Base-by-base conservation (phyloP, 2,329 filamentous ascomycete species). In the Rhinocladiella mackenziei region DNA sequence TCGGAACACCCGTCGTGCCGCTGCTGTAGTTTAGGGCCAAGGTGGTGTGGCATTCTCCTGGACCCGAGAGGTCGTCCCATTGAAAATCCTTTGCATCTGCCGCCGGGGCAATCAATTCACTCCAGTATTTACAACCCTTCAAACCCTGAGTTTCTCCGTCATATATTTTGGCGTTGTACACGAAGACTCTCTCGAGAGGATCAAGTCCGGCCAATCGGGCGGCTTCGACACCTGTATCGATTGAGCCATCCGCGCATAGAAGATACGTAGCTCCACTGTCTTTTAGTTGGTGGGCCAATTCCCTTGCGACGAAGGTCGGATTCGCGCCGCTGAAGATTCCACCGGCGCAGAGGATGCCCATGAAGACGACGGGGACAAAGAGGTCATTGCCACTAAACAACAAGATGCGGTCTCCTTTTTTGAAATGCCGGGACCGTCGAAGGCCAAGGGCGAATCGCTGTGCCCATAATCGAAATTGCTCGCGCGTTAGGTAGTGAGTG, bases 1-100 rank as follows among this genome's bases (percentile, higher is more conserved):
- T 94, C 6, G 87, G 86, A 3, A 88, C 73, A 5, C 88, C 87
- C 0, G 88, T 94, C 1, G 84, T 89, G 9, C 86, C 68, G 37
- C 61, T 65, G 53, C 80, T 85, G 65, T 92, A 94, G 63, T 94
- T 92, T 51, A 94, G 75, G 18, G 79, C 82, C 54, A 83, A 30
- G 6, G 51, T 52, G 2, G 26, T 50, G 43, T 73, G 56, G 18
- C 66, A 62, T 45, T 72, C 72, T 2, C 77, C 65, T 28, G 75
- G 68, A 0, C 66, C 62, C 1, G 71, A 39, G 10, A 54, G 41
- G 43, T 54, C 45, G 29, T 53, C 48, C 54, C 56, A 58, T 23
- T 37, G 34, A 37, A 53, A 59, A 5, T 28, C 31, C 17, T 58
- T 35, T 17, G 50, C 55, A 17, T 58, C 54, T 31, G 47, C 37